Base-by-base conservation (phyloP, 805 yeast species). In the Candida ficus region DNA sequence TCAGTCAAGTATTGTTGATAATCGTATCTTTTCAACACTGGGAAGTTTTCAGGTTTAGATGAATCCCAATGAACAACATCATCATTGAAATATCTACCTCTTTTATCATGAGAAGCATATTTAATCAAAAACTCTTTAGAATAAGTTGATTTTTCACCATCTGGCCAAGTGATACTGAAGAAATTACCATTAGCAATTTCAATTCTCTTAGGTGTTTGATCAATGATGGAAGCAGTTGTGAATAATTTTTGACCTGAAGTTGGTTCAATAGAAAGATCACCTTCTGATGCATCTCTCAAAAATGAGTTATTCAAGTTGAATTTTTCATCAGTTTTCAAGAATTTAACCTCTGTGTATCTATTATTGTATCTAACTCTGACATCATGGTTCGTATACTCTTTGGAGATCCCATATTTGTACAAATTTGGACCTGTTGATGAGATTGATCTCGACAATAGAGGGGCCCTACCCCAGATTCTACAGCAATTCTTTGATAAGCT, bases 211-310 rank as follows among this genome's bases (percentile, higher is more conserved):
- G 82, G 69, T 50, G 48, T 45, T 46, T 48, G 27, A 44, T 47
- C 44, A 42, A 64, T 52, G 40, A 74, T 59, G 38, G 67, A 55
- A 1, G 76, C 79, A 0, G 89, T 80, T n/a, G 83, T 72, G 58
- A 81, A 79, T 22, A 70, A 53, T 54, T 81, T 83, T 53, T 83
- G 90, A 16, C 71, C 70, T 0, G 85, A 71, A 20, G 59, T 53
- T 4, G 66, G 62, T 47, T 84, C 85, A 5, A 80, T 66, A 0
- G 84, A 75, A 10, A 50, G 53, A 1, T 62, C 47, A 12, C 75
- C 61, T 4, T 58, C 53, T 35, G 87, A 79, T 0, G 87, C 69
- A 52, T 84, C 95, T 52, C 91, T 68, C 16, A 85, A 63, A 49
- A 84, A 82, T 1, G 73, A 60, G 37, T 73, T 76, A 49, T 64